These are phyloP conservation scores for Colletotrichum musae DNA, from an alignment of 2,329 filamentous ascomycete genomes.

Conservation along the genomic window DNA sequence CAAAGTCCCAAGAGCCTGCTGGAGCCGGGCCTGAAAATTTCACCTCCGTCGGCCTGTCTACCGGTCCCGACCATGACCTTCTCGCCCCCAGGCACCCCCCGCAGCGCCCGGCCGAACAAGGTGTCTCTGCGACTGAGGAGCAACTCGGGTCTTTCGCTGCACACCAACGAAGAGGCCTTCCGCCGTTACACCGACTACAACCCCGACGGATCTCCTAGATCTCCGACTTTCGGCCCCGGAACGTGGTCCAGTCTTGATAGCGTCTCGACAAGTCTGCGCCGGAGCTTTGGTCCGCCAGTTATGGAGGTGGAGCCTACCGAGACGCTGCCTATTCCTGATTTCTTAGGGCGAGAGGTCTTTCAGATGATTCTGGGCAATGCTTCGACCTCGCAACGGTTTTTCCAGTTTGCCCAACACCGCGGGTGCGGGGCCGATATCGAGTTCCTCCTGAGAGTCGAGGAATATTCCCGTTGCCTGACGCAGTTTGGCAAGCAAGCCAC, in stretches of 20 bases:
- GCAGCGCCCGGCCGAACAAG: slow-evolving; percentile 42
- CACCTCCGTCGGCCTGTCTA: slow-evolving; percentile 3
- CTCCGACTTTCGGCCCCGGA: slow-evolving; percentile 41
- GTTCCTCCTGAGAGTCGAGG: slow-evolving; percentile 65
- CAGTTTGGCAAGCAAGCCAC: slow-evolving; percentile 57
- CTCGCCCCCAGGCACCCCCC: slow-evolving; percentile 47
- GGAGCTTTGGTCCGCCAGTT: slow-evolving; percentile 30
- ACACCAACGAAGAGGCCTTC: slow-evolving; percentile 60
- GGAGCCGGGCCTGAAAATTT: slow-evolving; percentile 8
- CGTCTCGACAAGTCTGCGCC: slow-evolving; percentile 38
- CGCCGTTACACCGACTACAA: slow-evolving; percentile 64
- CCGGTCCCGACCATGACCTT: slow-evolving; percentile 33
- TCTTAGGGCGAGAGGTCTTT: slow-evolving; percentile 66
- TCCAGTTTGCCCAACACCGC: slow-evolving; percentile 63
- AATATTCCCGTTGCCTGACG: slow-evolving; percentile 60
- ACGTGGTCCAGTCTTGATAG: slow-evolving; percentile 43
- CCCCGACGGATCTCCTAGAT: slow-evolving; percentile 53
- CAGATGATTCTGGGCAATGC: slow-evolving; percentile 65
- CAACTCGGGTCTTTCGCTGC: slow-evolving; percentile 62
- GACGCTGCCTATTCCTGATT: slow-evolving; percentile 56
- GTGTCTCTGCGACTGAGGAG: slow-evolving; percentile 55
- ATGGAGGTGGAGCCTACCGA: slow-evolving; percentile 27
- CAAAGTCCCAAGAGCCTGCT: slow-evolving; percentile 11
- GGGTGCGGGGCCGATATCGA: slow-evolving; percentile 65
- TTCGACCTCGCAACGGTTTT: slow-evolving; percentile 60